Base-by-base conservation (phyloP, 768 basidiomycete species). In the Lyophyllum decastes region DNA sequence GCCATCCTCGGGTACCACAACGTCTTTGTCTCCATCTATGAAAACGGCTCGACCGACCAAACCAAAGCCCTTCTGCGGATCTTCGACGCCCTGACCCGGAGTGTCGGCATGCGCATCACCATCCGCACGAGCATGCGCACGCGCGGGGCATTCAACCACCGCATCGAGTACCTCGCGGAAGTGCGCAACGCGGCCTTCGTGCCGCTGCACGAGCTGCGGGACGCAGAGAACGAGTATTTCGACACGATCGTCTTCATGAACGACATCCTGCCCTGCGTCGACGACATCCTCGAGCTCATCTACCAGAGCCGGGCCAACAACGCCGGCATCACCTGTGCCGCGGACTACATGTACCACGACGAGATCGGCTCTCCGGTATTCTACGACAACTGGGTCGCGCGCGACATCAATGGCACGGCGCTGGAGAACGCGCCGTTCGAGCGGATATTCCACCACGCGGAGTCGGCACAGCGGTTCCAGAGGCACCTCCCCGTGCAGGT, bases 91-190 rank as follows among this genome's bases (percentile, higher is more conserved):
- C 82, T 99, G 49, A 93, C 93, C 0, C 81, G 89, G 44, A 87
- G 86, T 49, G 93, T 96, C 57, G 97, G 97, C 25, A 81, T 98
- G 73, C 87, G 97, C 51, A 85, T 99, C 60, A 91, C 89, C 65
- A 98, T 99, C 67, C 87, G 94, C 58, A 95, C 95, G 0, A 93
- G 90, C 10, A 90, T 88, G 79, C 88, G 97, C 60, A 95, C 92
- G 10, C 82, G 96, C 26, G 97, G 97, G 40, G 90, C 91, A 9
- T 98, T 98, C 81, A 96, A 96, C 73, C 97, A 99, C 72, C 95
- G 97, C 52, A 99, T 99, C 79, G 97, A 99, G 74, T 99, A 99
- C 76, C 88, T 99, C 52, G 97, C 97, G n/a, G 96, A 99, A 70
- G 96, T 99, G n/a, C 91, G 97, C 59, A 98, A 99, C 72, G 89